These are phyloP conservation scores for Talaromyces ruber DNA, from an alignment of 495 filamentous ascomycete species.

Conservation along the genomic window DNA sequence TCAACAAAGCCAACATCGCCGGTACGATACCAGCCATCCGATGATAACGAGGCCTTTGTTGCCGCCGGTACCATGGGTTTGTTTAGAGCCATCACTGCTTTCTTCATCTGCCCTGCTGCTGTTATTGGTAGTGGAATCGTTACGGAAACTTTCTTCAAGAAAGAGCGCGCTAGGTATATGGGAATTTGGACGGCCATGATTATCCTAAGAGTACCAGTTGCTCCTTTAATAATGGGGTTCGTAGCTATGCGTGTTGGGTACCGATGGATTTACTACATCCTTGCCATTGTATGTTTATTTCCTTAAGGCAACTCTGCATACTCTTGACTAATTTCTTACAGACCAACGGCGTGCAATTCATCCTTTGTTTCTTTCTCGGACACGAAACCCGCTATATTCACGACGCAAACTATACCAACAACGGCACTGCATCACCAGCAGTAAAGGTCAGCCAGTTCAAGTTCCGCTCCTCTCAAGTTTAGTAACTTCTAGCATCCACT, in stretches of 20 bases:
- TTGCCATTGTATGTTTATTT: conserved; percentile 33
- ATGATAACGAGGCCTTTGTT: conserved; percentile 44
- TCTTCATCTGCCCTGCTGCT: conserved; percentile 46
- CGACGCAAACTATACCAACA: not conserved
- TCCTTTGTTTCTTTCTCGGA: conserved; percentile 44
- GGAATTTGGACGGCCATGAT: conserved; percentile 45
- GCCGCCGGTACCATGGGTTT: conserved; percentile 37
- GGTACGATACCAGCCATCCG: conserved; percentile 38
- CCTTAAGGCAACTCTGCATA: not conserved
- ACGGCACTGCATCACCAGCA: not conserved
- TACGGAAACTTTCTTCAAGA: conserved; percentile 41
- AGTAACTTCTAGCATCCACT: not conserved
- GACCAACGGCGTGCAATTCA: conserved; percentile 45
- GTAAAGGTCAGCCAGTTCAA: not conserved
- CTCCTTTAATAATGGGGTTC: conserved; percentile 41
- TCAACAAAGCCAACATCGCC: conserved; percentile 45
- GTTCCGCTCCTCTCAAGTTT: not conserved
- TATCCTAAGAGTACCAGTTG: conserved; percentile 39
- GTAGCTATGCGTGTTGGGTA: conserved; percentile 33
- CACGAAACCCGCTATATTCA: conserved; percentile 44
- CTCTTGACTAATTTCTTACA: conserved; percentile 9
- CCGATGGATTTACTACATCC: conserved; percentile 34
- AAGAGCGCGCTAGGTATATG: conserved; percentile 42
- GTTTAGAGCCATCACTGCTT: conserved; percentile 39
- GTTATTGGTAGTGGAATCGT: conserved; percentile 48